Evolutionary conservation across 345 rosid species (phyloP).

Genomic region (Eucalyptus pauciflora): DNA sequence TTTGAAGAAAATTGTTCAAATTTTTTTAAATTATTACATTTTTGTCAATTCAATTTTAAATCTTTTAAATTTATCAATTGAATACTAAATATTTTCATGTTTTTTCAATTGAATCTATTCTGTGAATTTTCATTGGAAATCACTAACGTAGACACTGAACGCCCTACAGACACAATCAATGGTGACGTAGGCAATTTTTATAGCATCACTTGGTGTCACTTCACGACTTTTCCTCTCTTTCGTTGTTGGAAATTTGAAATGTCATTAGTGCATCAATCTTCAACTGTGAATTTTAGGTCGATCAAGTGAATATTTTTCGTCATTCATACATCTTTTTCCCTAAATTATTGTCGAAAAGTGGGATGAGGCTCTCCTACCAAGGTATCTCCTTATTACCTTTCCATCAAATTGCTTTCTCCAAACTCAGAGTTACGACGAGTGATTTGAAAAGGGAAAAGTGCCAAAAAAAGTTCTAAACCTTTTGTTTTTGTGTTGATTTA

Average conservation of each 20-base stretch:
- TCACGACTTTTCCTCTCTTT: not conserved
- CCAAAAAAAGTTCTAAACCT: too few relatives aligned
- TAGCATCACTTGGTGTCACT: not conserved
- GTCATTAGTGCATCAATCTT: not conserved
- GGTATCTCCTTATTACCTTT: not conserved
- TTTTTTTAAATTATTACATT: too few relatives aligned
- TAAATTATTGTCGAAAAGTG: not conserved
- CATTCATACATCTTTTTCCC: not conserved
- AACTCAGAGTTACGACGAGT: not conserved
- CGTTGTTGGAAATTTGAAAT: not conserved
- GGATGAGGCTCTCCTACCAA: not conserved
- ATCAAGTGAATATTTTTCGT: not conserved
- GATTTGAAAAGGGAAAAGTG: too few relatives aligned
- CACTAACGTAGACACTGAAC: fast-evolving
- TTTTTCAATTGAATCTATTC: not conserved
- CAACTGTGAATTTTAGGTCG: not conserved
- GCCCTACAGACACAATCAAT: fast-evolving
- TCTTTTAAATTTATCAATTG: too few relatives aligned
- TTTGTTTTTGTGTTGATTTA: too few relatives aligned
- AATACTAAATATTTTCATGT: too few relatives aligned
- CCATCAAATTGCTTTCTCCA: not conserved
- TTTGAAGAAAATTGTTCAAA: not conserved
- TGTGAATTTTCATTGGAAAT: too few relatives aligned
- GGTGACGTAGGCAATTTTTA: fast-evolving
- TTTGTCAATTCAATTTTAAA: fast-evolving